phyloP scores from a whole-genome alignment of 2,329 filamentous ascomycete species.

The Aspergillus oerlinghausenensis region DNA sequence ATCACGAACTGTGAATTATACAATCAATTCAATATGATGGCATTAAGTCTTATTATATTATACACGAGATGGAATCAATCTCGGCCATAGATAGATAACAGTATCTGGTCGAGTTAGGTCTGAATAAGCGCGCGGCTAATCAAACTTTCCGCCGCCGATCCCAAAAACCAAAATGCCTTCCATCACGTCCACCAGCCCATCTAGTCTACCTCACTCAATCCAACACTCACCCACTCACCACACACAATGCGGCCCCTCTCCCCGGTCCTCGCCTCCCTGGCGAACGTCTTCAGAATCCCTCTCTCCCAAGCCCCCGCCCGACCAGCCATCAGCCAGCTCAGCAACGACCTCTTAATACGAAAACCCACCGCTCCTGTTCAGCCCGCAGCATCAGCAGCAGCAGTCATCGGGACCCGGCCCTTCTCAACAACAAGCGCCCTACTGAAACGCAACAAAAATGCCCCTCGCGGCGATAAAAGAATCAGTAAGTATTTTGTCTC shows the following conservation, averaged over 20 bases:
- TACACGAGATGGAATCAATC: background rate
- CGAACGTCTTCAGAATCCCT: constrained; percentile 42
- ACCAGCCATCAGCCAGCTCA: constrained; percentile 17
- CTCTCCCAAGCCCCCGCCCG: constrained; percentile 28
- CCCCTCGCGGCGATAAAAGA: constrained; percentile 33
- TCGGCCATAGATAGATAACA: background rate
- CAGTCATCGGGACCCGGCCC: constrained; percentile 8
- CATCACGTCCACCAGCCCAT: constrained; percentile 13
- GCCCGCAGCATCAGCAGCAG: constrained; percentile 9
- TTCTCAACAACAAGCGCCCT: constrained; percentile 40
- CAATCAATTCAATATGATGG: background rate
- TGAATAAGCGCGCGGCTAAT: constrained; percentile 12
- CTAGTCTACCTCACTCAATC: constrained; percentile 14
- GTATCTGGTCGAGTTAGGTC: background rate
- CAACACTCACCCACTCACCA: constrained; percentile 10
- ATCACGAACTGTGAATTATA: background rate
- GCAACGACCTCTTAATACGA: constrained; percentile 8
- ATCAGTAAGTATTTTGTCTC: constrained; percentile 37
- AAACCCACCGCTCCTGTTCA: constrained; percentile 21
- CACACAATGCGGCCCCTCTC: constrained; percentile 34
- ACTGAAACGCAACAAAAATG: constrained; percentile 36
- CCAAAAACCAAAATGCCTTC: background rate
- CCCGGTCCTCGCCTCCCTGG: constrained; percentile 41
- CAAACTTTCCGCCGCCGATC: constrained; percentile 9
- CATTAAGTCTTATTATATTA: background rate